Evolutionary conservation across 2,329 filamentous ascomycete genomes (phyloP).

Genomic region (Paecilomyces niveus): DNA sequence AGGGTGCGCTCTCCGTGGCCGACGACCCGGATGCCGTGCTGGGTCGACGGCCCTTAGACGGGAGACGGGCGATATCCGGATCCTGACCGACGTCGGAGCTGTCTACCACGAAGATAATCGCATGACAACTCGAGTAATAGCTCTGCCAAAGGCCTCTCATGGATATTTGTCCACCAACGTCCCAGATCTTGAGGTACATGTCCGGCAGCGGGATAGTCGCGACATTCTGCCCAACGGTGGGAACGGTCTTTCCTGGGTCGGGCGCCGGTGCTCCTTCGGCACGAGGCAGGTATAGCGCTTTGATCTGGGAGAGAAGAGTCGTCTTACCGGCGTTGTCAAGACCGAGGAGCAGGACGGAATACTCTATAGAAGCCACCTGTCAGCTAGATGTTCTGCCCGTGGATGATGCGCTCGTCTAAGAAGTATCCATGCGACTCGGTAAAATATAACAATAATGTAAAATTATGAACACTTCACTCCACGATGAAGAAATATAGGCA

Average conservation of each 20-base stretch:
- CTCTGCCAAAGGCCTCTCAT: slow-evolving; percentile 89
- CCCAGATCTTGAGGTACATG: slow-evolving; percentile 98
- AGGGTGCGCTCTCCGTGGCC: slow-evolving; percentile 9
- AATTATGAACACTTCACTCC: background rate
- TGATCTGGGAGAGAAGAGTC: slow-evolving; percentile 94
- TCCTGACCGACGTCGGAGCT: slow-evolving; percentile 81
- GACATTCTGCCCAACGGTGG: slow-evolving; percentile 95
- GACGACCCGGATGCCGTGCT: slow-evolving; percentile 13
- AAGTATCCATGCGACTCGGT: background rate
- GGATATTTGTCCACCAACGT: slow-evolving; percentile 87
- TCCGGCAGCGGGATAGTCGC: slow-evolving; percentile 83
- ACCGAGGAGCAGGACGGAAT: slow-evolving; percentile 92
- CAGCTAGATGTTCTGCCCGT: background rate
- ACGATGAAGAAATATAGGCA: slow-evolving; percentile 8
- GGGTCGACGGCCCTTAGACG: slow-evolving; percentile 17
- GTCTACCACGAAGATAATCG: slow-evolving; percentile 97
- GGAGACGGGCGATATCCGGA: slow-evolving; percentile 56
- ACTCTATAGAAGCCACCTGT: slow-evolving; percentile 53
- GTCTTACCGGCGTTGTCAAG: slow-evolving; percentile 99
- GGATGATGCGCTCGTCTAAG: background rate
- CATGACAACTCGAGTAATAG: slow-evolving; percentile 90
- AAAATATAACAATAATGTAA: background rate
- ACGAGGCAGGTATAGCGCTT: slow-evolving; percentile 62
- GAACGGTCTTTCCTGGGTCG: slow-evolving; percentile 76
- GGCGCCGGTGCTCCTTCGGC: slow-evolving; percentile 36